Conservation (phyloP, 371 early-diverging fungal species). For the Mucor racemosus region DNA sequence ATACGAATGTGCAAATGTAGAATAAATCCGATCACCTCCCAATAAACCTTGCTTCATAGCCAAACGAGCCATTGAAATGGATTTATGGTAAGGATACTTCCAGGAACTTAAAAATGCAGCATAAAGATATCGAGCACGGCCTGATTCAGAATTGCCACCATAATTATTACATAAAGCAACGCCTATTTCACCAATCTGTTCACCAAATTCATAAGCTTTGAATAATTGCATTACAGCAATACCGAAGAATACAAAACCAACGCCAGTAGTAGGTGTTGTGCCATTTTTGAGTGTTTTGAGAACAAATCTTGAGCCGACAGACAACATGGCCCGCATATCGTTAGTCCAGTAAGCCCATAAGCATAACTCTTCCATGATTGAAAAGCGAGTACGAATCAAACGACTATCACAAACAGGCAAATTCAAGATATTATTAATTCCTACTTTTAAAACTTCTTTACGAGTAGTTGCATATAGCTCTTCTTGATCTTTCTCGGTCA, state of each 20-base stretch:
- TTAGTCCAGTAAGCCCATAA: constrained; percentile 51
- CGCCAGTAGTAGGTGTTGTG: constrained; percentile 47
- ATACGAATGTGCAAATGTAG: constrained; percentile 47
- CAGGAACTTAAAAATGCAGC: constrained; percentile 43
- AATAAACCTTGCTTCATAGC: constrained; percentile 47
- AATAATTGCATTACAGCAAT: constrained; percentile 47
- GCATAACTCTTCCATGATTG: constrained; percentile 50
- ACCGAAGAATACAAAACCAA: constrained; percentile 52
- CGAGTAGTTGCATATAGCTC: constrained; percentile 37
- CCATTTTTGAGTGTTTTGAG: constrained; percentile 45
- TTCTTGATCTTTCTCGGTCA: constrained; percentile 27
- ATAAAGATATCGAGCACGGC: constrained; percentile 42
- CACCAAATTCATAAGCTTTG: constrained; percentile 49
- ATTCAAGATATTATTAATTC: constrained; percentile 38
- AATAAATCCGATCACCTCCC: constrained; percentile 49
- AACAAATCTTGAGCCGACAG: constrained; percentile 37
- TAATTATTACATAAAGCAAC: constrained; percentile 43
- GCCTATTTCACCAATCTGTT: constrained; percentile 47
- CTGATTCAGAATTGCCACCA: constrained; percentile 49
- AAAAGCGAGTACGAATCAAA: constrained; percentile 43
- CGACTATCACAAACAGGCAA: constrained; percentile 44
- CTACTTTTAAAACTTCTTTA: constrained; percentile 36
- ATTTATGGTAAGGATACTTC: constrained; percentile 46
- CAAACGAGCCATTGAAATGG: constrained; percentile 40
- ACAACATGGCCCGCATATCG: constrained; percentile 37